Base-by-base conservation (phyloP, 768 basidiomycete species). In the Glaciozyma martinii region DNA sequence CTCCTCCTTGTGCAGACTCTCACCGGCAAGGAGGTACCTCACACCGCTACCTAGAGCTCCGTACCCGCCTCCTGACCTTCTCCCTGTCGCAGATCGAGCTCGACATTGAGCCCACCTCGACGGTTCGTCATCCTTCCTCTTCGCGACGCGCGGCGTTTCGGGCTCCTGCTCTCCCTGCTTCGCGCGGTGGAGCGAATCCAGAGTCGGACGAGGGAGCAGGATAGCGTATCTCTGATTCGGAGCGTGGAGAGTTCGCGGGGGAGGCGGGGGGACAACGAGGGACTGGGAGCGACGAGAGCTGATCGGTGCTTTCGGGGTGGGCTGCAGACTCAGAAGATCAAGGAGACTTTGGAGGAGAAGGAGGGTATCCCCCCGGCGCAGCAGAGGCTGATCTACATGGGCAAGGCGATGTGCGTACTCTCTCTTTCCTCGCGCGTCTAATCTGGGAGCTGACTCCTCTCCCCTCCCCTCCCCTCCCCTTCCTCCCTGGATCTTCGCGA, bases 291-390 rank as follows among this genome's bases (percentile, higher is more conserved):
- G 37, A 40, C 37, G 37, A 8, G 59, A 52, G n/a, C 49, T 56
- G 44, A 30, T 29, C 46, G 29, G 43, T 59, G 23, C n/a, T 30
- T 25, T 13, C 33, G 57, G 43, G 19, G 10, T 37, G 43, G 6
- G 2, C 25, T n/a, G 23, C 75, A 98, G 94, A 89, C 95, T 74
- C 81, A 84, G 54, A 84, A 89, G 71, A 91, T 98, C 78, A 98
- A 98, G 80, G 92, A 94, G 82, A 89, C 89, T 77, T 90, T 97
- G 13, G 94, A 98, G 77, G 93, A 97, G 80, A 93, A 97, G 79
- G 92, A 91, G 9, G 94, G 94, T 70, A 94, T 98, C 49, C 94
- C 94, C 29, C 94, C 94, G 66, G 89, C 81, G 50, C 94, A 98
- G 77, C 94, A 98, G 77, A 85, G 94, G 63, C 78, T 98, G 74